Conservation (phyloP, 805 yeast species). For the Schizosaccharomyces japonicus region DNA sequence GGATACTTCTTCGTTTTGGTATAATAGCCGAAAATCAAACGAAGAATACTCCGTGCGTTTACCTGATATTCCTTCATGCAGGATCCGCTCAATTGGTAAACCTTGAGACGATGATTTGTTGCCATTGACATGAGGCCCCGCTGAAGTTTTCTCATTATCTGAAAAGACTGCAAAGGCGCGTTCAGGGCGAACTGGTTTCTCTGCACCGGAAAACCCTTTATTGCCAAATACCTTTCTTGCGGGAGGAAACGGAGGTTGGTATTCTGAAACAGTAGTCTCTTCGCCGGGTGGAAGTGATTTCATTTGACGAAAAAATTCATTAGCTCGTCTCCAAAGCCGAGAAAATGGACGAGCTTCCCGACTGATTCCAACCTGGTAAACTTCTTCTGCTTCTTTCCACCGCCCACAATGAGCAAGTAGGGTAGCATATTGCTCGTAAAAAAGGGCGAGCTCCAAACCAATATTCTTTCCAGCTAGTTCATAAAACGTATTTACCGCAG, state of each 20-base stretch:
- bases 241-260: background rate
- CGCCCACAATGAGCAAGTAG: constrained; percentile 30
- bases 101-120: too few species aligned
- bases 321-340: constrained; percentile 22
- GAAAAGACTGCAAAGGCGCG: too few species aligned
- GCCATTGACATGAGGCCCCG: too few species aligned
- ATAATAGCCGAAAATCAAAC: constrained; percentile 10
- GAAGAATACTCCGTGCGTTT: constrained; percentile 12
- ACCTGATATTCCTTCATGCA: background rate
- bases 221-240: background rate
- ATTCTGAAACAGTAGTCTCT: too few species aligned
- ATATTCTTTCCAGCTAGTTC: constrained; percentile 25
- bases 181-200: background rate
- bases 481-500: constrained; percentile 18
- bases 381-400: constrained; percentile 30
- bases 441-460: constrained; percentile 41
- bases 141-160: too few species aligned
- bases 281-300: too few species aligned
- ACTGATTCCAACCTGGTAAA: constrained; percentile 34
- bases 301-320: constrained; percentile 20
- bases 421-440: constrained; percentile 58
- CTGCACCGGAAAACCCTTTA: background rate
- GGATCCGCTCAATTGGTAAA: too few species aligned
- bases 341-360: constrained; percentile 40
- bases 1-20: constrained; percentile 25